These are phyloP conservation scores for Yamadazyma spencermartinsiae DNA, from an alignment of 1,139 yeast genomes.

Conservation along the genomic window DNA sequence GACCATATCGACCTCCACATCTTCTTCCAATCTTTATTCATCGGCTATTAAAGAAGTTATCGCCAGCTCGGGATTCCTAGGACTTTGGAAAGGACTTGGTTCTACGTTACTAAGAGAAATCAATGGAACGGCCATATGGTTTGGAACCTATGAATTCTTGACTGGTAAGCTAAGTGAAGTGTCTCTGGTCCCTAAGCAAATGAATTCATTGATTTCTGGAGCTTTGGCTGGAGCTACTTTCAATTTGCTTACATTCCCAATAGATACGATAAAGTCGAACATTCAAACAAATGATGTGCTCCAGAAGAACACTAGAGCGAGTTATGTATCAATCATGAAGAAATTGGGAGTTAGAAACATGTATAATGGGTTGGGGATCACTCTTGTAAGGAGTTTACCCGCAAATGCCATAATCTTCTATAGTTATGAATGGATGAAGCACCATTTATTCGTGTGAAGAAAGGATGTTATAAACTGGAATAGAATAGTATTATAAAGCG, in stretches of 20 bases:
- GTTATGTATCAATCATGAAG: conserved; percentile 31
- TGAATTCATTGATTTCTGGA: conserved; percentile 62
- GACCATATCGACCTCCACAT: conserved; percentile 2
- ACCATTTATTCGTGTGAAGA: no score
- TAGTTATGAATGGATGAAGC: conserved; percentile 52
- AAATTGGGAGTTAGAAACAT: conserved; percentile 59
- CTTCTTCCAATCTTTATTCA: conserved; percentile 22
- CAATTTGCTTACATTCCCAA: conserved; percentile 80
- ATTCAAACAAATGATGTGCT: conserved; percentile 66
- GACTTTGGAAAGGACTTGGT: conserved; percentile 79
- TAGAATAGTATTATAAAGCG: no score
- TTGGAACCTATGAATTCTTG: conserved; percentile 77
- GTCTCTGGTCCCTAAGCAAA: conserved; percentile 16
- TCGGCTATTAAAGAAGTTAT: conserved; percentile 46
- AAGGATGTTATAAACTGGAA: no score
- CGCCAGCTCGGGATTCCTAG: conserved; percentile 51
- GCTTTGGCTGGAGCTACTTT: conserved; percentile 85
- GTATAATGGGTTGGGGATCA: conserved; percentile 84
- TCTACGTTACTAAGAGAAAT: conserved; percentile 85
- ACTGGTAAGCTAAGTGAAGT: conserved; percentile 36
- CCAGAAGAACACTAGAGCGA: conserved; percentile 13
- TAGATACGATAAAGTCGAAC: conserved; percentile 85
- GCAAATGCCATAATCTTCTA: conserved; percentile 87
- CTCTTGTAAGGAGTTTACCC: conserved; percentile 80
- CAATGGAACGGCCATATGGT: conserved; percentile 93